Evolutionary conservation across 352 stramenopile genomes (phyloP).

Genomic region (Globisporangium okanoganense): DNA sequence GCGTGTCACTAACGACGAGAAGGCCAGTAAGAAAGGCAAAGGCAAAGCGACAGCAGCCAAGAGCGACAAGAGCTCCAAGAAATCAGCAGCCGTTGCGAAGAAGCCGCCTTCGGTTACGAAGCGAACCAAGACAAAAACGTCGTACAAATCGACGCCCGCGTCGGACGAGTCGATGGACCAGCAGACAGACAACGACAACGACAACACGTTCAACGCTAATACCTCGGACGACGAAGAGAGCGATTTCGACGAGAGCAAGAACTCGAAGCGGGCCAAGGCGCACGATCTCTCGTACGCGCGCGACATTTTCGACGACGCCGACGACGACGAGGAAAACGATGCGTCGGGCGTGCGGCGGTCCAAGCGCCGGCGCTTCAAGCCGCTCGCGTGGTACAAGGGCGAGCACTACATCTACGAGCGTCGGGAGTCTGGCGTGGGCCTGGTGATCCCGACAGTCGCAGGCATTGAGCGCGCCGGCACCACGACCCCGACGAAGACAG

Average conservation of each 20-base stretch:
- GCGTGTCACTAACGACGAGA: constrained; percentile 13
- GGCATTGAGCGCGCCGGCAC: constrained; percentile 63
- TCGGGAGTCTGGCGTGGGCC: constrained; percentile 72
- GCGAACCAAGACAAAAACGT: constrained; percentile 32
- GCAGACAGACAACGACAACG: constrained; percentile 61
- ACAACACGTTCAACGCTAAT: constrained; percentile 50
- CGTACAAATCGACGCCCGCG: constrained; percentile 42
- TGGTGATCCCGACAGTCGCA: constrained; percentile 75
- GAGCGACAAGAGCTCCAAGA: neutral
- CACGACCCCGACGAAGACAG: constrained; percentile 47
- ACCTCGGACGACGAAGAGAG: constrained; percentile 45
- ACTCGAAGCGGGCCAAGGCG: constrained; percentile 17
- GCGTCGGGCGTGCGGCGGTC: constrained; percentile 58
- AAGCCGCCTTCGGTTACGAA: constrained; percentile 9
- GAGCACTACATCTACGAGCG: constrained; percentile 86
- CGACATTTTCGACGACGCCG: constrained; percentile 51
- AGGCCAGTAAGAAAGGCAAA: constrained; percentile 20
- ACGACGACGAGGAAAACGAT: constrained; percentile 30
- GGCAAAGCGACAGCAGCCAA: neutral
- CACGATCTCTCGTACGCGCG: constrained; percentile 31
- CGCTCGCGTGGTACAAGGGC: constrained; percentile 86
- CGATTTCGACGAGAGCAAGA: constrained; percentile 31
- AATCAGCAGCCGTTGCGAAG: neutral
- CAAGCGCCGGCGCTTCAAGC: constrained; percentile 77
- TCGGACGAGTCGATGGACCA: constrained; percentile 43